These are phyloP conservation scores for Pseudozyma tsukubaensis DNA, from an alignment of 1,284 basidiomycete species.

Conservation along the genomic window DNA sequence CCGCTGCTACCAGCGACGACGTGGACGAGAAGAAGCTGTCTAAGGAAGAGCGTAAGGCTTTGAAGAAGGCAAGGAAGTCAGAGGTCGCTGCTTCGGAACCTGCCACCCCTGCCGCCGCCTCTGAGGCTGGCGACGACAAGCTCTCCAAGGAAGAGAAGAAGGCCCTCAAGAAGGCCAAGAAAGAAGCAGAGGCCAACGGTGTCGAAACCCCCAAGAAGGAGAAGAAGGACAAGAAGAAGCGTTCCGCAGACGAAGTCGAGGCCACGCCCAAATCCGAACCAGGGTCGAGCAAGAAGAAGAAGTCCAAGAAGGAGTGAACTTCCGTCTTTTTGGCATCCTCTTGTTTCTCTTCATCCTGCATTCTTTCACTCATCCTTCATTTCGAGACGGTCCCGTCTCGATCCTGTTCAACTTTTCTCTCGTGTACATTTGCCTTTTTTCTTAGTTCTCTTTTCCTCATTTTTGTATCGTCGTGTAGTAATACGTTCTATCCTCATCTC, in stretches of 20 bases:
- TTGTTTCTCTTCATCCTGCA: conserved; percentile 3
- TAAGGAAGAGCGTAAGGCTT: conserved; percentile 59
- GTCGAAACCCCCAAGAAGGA: conserved; percentile 54
- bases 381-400: too few relatives aligned
- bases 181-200: conserved; percentile 45
- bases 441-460: not conserved
- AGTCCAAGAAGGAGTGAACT: conserved; percentile 51
- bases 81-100: conserved; percentile 38
- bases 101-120: conserved; percentile 34
- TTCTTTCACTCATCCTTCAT: conserved; percentile 1
- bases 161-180: conserved; percentile 57
- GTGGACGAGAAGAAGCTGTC: conserved; percentile 54
- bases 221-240: conserved; percentile 64
- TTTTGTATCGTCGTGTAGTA: conserved; percentile 29
- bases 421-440: conserved; percentile 3
- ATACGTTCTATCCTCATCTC: conserved; percentile 17
- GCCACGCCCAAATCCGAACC: conserved; percentile 51
- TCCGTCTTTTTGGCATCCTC: not conserved
- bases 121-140: conserved; percentile 74
- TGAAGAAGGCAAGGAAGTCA: conserved; percentile 53
- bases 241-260: conserved; percentile 51
- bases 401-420: too few relatives aligned
- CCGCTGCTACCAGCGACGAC: conserved; percentile 64
- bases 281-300: conserved; percentile 61
- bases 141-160: conserved; percentile 57